Conservation (phyloP, 106 monocot genomes). For the Phalaenopsis equestris region DNA sequence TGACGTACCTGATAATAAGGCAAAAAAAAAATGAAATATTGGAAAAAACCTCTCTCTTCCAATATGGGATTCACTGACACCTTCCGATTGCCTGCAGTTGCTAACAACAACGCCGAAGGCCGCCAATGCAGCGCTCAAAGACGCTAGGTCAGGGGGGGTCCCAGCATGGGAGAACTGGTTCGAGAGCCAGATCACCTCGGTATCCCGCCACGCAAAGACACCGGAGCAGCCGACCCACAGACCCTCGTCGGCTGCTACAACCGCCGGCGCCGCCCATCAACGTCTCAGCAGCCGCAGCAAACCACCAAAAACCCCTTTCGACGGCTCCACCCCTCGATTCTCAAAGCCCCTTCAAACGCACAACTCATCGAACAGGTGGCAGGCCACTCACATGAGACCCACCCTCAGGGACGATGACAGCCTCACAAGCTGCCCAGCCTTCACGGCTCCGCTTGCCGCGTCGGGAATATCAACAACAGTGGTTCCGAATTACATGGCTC, state of each 20-base stretch:
- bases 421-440: conserved; percentile 76
- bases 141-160: conserved; percentile 20
- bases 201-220: background rate
- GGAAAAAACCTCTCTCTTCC: background rate
- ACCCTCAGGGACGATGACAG: conserved; percentile 52
- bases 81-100: conserved; percentile 19
- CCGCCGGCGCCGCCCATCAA: background rate
- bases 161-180: conserved; percentile 59
- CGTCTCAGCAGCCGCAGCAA: conserved; percentile 8
- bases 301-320: background rate
- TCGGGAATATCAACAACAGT: background rate
- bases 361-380: conserved; percentile 13
- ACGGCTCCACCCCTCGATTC: conserved; percentile 13
- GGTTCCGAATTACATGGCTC: conserved; percentile 75
- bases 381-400: background rate
- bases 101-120: conserved; percentile 39
- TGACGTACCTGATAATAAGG: no score
- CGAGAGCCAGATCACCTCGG: conserved; percentile 27
- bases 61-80: background rate
- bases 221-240: background rate
- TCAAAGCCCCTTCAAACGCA: background rate
- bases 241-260: background rate
- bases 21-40: no score
- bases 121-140: conserved; percentile 23
- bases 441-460: background rate